Conservation (phyloP, 1,284 basidiomycete species). For the Boletus smithii region DNA sequence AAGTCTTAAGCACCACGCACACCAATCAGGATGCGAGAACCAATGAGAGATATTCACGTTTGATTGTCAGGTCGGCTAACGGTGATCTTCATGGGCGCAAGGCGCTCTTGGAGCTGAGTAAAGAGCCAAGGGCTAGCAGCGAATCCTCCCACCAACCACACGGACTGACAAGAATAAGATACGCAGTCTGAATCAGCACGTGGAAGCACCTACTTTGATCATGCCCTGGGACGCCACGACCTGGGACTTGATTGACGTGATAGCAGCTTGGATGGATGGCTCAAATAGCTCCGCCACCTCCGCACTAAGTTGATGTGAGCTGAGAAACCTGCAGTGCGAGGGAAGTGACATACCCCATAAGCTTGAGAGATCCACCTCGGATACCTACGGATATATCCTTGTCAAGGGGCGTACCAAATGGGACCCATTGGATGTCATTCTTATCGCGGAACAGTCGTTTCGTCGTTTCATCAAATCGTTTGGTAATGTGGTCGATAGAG, state of each 20-base stretch:
- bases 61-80: slow-evolving; percentile 74
- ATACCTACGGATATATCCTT: slow-evolving; percentile 68
- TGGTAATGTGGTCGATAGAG: slow-evolving; percentile 66
- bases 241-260: slow-evolving; percentile 65
- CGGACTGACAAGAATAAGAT: slow-evolving; percentile 43
- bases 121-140: slow-evolving; percentile 78
- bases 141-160: slow-evolving; percentile 77
- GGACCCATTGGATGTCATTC: slow-evolving; percentile 64
- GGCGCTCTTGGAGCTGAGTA: slow-evolving; percentile 64
- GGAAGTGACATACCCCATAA: slow-evolving; percentile 52
- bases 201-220: slow-evolving; percentile 48
- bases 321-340: slow-evolving; percentile 4
- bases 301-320: slow-evolving; percentile 31
- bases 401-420: slow-evolving; percentile 74
- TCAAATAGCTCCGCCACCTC: slow-evolving; percentile 73
- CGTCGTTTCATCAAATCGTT: slow-evolving; percentile 75
- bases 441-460: slow-evolving; percentile 71
- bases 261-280: slow-evolving; percentile 69
- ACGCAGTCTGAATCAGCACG: background rate
- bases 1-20: slow-evolving; percentile 4
- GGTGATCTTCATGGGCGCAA: slow-evolving; percentile 50
- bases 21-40: slow-evolving; percentile 3
- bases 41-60: slow-evolving; percentile 46
- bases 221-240: slow-evolving; percentile 61
- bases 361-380: slow-evolving; percentile 63